A percentile compares a stretch with the other conserved stretches of the same genome.
Conservation (phyloP, 2,329 filamentous ascomycete species). For the Whalleya microplaca region DNA sequence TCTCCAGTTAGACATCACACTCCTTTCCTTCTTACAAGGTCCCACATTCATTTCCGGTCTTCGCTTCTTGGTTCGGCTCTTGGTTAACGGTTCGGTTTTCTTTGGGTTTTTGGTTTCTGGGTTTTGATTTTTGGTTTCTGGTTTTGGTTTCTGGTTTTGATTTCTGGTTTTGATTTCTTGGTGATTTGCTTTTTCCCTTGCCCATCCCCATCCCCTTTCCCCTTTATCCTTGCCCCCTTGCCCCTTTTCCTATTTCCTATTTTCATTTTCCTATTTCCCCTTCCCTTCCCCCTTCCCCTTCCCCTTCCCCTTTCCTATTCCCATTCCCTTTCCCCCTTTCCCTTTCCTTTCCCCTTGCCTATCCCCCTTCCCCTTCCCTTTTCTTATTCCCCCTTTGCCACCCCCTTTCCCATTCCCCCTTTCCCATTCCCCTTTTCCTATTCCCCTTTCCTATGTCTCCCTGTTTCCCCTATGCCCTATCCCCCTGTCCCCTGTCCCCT, state of each 20-base stretch:
- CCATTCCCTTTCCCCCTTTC: background rate
- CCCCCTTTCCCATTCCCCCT: background rate
- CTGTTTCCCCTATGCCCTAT: too few relatives aligned
- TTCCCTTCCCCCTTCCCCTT: background rate
- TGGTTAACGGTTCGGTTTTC: background rate
- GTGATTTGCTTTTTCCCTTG: background rate
- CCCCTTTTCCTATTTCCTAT: background rate
- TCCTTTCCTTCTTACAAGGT: background rate
- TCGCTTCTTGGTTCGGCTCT: conserved; percentile 7
- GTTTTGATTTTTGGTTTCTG: background rate
- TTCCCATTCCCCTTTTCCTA: background rate
- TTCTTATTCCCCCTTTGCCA: background rate
- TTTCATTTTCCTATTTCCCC: background rate
- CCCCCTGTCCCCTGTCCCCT: too few relatives aligned
- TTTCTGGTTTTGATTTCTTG: background rate
- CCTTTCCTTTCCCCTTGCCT: background rate
- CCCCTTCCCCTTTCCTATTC: background rate
- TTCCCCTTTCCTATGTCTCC: too few relatives aligned
- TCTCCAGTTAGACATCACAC: conserved; percentile 11
- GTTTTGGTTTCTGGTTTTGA: background rate
- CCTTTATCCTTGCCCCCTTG: background rate
- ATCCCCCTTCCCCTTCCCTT: background rate
- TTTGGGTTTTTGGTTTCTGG: conserved; percentile 2
- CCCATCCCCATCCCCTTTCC: background rate
- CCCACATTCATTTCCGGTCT: conserved; percentile 2